These are phyloP conservation scores for Ceratobasidium sp. DNA, from an alignment of 1,284 basidiomycete species.

Conservation along the genomic window DNA sequence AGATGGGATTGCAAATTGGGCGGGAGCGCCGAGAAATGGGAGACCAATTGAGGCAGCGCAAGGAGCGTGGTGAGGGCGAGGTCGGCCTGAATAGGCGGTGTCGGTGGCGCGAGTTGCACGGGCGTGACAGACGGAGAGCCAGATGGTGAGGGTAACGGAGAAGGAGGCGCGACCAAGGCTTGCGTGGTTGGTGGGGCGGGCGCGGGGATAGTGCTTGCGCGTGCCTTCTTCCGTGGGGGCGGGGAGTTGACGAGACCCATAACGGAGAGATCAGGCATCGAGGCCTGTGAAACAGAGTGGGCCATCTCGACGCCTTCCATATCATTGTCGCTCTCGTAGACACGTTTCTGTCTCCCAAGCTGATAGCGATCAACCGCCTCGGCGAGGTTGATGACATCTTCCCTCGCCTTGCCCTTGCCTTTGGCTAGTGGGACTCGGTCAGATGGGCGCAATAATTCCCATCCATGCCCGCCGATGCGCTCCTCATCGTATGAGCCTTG, in stretches of 20 bases:
- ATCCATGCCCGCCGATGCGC: conserved; percentile 73
- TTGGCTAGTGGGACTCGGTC: conserved; percentile 55
- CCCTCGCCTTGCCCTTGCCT: conserved; percentile 59
- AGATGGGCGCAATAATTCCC: conserved; percentile 78
- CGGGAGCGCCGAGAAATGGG: conserved; percentile 80
- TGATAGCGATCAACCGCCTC: conserved; percentile 82
- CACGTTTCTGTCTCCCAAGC: conserved; percentile 39
- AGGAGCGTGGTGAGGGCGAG: conserved; percentile 80
- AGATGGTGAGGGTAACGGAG: conserved; percentile 83
- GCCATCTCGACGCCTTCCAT: conserved; percentile 78
- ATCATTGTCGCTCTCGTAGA: conserved; percentile 43
- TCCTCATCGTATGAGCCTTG: conserved; percentile 76
- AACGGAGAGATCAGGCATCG: conserved; percentile 54
- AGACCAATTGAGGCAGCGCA: conserved; percentile 80
- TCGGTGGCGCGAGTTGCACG: conserved; percentile 52
- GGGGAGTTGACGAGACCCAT: conserved; percentile 57
- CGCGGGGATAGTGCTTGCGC: conserved; percentile 36
- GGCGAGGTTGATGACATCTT: conserved; percentile 70
- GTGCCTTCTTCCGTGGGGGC: conserved; percentile 77
- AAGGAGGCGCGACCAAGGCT: conserved; percentile 73
- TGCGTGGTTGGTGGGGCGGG: conserved; percentile 38
- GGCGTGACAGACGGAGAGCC: conserved; percentile 75
- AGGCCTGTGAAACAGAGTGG: conserved; percentile 59
- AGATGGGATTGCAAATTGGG: conserved; percentile 84
- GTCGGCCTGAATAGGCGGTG: conserved; percentile 82